A percentile compares a stretch with the other conserved stretches of the same genome.
phyloP scores from a whole-genome alignment of 768 basidiomycete genomes.

The Lanmaoa pseudosensibilis region DNA sequence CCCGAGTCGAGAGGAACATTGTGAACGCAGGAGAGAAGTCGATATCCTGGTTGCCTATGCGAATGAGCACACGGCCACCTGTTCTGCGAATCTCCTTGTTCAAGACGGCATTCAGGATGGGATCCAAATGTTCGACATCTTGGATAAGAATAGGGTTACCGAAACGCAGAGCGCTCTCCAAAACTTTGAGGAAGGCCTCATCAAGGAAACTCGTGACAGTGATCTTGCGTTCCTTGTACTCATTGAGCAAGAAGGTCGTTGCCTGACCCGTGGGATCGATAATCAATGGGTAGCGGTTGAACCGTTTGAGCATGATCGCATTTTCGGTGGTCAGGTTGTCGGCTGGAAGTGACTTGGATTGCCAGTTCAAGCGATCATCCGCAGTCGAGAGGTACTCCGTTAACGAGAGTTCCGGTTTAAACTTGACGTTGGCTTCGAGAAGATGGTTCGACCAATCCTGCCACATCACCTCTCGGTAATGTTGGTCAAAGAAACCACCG shows the following conservation, averaged over 20 bases:
- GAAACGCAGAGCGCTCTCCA: constrained; percentile 98
- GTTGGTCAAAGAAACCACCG: constrained; percentile 97
- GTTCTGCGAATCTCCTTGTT: constrained; percentile 96
- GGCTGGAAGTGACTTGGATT: constrained; percentile 91
- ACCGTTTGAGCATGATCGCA: constrained; percentile 99
- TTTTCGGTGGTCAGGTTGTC: constrained; percentile 97
- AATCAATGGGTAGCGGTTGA: constrained; percentile 95
- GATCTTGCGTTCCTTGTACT: constrained; percentile 95
- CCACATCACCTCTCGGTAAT: constrained; percentile 97
- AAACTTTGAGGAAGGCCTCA: constrained; percentile 96
- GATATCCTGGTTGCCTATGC: constrained; percentile 96
- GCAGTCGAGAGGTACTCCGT: constrained; percentile 97
- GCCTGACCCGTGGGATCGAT: constrained; percentile 99
- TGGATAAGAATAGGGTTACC: constrained; percentile 97
- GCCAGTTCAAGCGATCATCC: constrained; percentile 94
- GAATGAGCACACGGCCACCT: constrained; percentile 95
- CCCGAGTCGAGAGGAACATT: constrained; percentile 97
- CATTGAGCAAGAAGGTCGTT: constrained; percentile 88
- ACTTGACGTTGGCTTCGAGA: constrained; percentile 84
- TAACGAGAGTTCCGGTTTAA: constrained; percentile 88
- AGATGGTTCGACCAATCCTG: constrained; percentile 92
- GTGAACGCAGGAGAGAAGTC: constrained; percentile 99
- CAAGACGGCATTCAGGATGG: constrained; percentile 94
- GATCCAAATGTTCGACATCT: constrained; percentile 96
- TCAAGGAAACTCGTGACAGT: constrained; percentile 98